Evolutionary conservation across 2,329 filamentous ascomycete species (phyloP), one percentile per base, ranked within the genome.

Genomic region (Aspergillus tubingensis): DNA sequence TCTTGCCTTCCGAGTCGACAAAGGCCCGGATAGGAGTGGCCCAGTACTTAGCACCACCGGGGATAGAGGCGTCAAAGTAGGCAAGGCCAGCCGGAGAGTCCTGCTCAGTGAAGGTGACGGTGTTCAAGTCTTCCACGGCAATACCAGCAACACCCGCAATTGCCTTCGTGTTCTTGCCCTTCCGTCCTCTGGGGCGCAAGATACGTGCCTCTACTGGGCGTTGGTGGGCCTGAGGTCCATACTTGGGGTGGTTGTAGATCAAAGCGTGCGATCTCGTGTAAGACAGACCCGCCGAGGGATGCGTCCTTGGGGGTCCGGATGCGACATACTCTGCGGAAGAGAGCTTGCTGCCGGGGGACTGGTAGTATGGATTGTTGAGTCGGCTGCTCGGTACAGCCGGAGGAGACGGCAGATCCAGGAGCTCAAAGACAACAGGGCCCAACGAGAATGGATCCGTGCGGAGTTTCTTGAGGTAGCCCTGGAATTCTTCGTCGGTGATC

Each of bases 211-310:
- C 73, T 3, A 88, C 78, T 0, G 86, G 86, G 4, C 80, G 69
- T 23, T 77, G 77, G 27, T 76, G 68, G 2, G 74, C 74, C 67
- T 87, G 86, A 8, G 87, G 87, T 3, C 87, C 87, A 65, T 83
- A 83, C 30, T 82, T 70, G 2, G 86, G 84, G 69, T 88, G 85
- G 68, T 88, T 89, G 66, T 81, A 76, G 48, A 86, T 74, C 67
- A 83, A 77, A 21, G 83, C 77, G 57, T 81, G 79, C 11, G 83
- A 84, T 52, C 85, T 82, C 3, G 84, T 76, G 70, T 90, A 89
- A 13, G 84, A 83, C 5, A 90, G 77, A 63, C 87, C 87, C 4
- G 85, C 87, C 3, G 85, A 87, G 2, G 87, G 87, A 72, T 90
- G 87, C 7, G 87, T 89, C 60, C 82, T 82, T 1, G 85, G 84